Evolutionary conservation across 192 early-diverging fungal genomes (phyloP), one percentile per base, ranked within the genome.

Genomic region (Geranomyces variabilis): DNA sequence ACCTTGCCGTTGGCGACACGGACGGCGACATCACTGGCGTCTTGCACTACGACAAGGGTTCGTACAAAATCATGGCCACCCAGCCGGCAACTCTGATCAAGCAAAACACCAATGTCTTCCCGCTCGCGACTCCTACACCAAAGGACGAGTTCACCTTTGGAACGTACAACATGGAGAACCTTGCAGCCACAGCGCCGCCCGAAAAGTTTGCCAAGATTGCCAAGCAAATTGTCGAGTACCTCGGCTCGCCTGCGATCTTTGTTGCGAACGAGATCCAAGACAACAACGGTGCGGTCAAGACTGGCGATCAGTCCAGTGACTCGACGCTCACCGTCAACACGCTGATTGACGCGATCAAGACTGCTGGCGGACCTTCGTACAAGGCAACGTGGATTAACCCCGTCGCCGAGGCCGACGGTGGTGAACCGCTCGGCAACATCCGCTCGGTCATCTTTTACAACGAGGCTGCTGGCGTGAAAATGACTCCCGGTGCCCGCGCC

Each of bases 161-260:
- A 1, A 30, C 68, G 15, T 69, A 59, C 68, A 69, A 69, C 57
- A 69, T 60, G 56, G 68, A 69, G 43, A 69, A 69, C 68, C 43
- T 69, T 4, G 68, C 26, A 5, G 68, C 55, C 10, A 45, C 30
- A 21, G 55, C 10, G 2, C 34, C 53, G 1, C 47, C 24, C 9
- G 51, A 53, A 10, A 69, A 69, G 43, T 69, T 43, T 36, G 57
- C 24, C 47, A 43, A 26, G 19, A 60, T 69, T 60, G 68, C 55
- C 57, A 21, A 1, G 57, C 68, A 69, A 34, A 31, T 69, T 28
- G 57, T 69, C 28, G 4, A 69, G 17, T 60, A 69, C 57, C 68
- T 69, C 24, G 68, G 68, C 33, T 31, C 55, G 4, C 68, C 68
- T 22, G 53, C 68, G 5, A 69, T 69, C 41, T 45, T 69, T 46